Base-by-base conservation (phyloP, 176 grass and related monocot species). In the Paspalum vaginatum region DNA sequence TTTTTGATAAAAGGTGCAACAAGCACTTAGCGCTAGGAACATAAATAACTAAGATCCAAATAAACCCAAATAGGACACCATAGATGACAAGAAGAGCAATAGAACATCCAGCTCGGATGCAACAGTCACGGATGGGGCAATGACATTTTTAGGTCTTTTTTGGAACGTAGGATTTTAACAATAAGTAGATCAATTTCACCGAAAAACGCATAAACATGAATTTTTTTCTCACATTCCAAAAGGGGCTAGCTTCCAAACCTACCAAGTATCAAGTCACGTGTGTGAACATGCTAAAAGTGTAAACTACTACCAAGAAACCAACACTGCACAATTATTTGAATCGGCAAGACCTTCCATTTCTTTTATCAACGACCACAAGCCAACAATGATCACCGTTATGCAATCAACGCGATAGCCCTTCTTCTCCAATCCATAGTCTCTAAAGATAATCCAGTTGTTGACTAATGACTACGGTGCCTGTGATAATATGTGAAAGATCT, bases 81-180 rank as follows among this genome's bases (percentile, higher is more conserved):
- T 32, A 32, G 32, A 32, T 32, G 32, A 32, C 32, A 32, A 32
- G 32, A 32, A 32, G 32, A 32, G 32, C 32, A 32, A 1, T 32
- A 32, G 24, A 65, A 64, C 47, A 9, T 27, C 54, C 38, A 22
- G 68, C 46, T 59, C 46, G 53, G 18, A 68, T 74, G 69, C 70
- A 84, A 68, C 46, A 67, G 69, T 60, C 20, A 37, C 21, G 32
- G 5, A 22, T n/a, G 12, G 58, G 16, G 9, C 21, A 68, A 53
- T 54, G 52, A 42, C 12, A 32, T 32, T 32, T 79, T 18, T 44
- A n/a, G n/a, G n/a, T n/a, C n/a, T n/a, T n/a, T n/a, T n/a, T n/a
- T n/a, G n/a, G n/a, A n/a, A n/a, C n/a, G n/a, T n/a, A n/a, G n/a
- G n/a, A n/a, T n/a, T n/a, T n/a, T n/a, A n/a, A n/a, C n/a, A n/a